Conservation (phyloP, 2,329 filamentous ascomycete species). For the Graphiopsis chlorocephala region DNA sequence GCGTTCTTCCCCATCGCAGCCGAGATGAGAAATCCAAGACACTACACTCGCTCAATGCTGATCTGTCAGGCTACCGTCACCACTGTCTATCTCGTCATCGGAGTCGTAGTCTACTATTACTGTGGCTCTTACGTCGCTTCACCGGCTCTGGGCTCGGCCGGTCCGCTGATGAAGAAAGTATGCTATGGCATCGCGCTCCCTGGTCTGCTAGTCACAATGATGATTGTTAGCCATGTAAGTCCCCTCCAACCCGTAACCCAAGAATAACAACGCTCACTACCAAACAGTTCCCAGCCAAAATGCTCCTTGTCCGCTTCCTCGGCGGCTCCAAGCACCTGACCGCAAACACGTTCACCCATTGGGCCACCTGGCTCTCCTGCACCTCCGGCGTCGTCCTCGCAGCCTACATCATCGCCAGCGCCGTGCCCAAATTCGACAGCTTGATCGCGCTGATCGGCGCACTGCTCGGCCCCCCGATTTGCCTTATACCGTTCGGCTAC, state of each 20-base stretch:
- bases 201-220: slow-evolving; percentile 48
- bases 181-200: slow-evolving; percentile 59
- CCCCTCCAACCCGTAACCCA: too few species aligned
- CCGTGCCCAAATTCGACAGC: slow-evolving; percentile 26
- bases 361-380: slow-evolving; percentile 49
- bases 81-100: slow-evolving; percentile 57
- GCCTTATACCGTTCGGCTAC: slow-evolving; percentile 35
- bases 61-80: slow-evolving; percentile 58
- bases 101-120: slow-evolving; percentile 60
- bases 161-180: slow-evolving; percentile 59
- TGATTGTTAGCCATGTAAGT: slow-evolving; percentile 10
- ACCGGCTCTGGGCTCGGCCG: slow-evolving; percentile 61
- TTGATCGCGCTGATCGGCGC: slow-evolving; percentile 29
- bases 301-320: slow-evolving; percentile 56
- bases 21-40: slow-evolving; percentile 60
- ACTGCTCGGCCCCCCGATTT: slow-evolving; percentile 26
- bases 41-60: slow-evolving; percentile 60
- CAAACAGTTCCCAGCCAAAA: slow-evolving; percentile 53
- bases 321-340: slow-evolving; percentile 52
- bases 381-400: slow-evolving; percentile 20
- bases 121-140: slow-evolving; percentile 63
- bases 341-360: slow-evolving; percentile 50
- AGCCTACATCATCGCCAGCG: slow-evolving; percentile 29
- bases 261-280: background rate
- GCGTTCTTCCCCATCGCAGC: slow-evolving; percentile 64